phyloP scores from a whole-genome alignment of 148 eudicot genomes.

The Amaranthus hypochondriacus region DNA sequence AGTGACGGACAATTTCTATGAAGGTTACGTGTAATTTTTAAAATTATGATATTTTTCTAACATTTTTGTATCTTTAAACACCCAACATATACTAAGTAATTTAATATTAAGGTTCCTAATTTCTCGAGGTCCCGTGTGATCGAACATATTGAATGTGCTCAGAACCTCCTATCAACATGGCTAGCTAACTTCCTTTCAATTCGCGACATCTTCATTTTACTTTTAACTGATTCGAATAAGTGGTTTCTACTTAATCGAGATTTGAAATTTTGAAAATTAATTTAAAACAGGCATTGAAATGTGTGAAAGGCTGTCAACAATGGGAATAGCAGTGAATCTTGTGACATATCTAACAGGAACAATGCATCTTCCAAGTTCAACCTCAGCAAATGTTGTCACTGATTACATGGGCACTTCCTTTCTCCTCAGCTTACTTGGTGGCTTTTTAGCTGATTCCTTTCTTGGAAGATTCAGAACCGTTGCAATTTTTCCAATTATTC shows the following conservation, averaged over 20 bases:
- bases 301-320: slow-evolving; percentile 87
- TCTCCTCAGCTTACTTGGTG: slow-evolving; percentile 80
- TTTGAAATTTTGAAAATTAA: background rate
- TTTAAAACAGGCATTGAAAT: slow-evolving; percentile 62
- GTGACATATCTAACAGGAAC: slow-evolving; percentile 73
- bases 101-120: too few relatives aligned
- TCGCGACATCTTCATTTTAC: background rate
- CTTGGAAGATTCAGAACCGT: slow-evolving; percentile 81
- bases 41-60: too few relatives aligned
- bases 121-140: too few relatives aligned
- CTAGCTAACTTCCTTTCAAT: too few relatives aligned
- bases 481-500: slow-evolving; percentile 57
- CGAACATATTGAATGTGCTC: too few relatives aligned
- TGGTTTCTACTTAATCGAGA: background rate
- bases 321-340: slow-evolving; percentile 96
- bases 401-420: slow-evolving; percentile 88
- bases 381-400: slow-evolving; percentile 77
- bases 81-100: too few relatives aligned
- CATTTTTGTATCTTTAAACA: too few relatives aligned
- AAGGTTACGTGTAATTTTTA: too few relatives aligned
- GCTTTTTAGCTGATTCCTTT: slow-evolving; percentile 81
- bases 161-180: too few relatives aligned
- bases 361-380: slow-evolving; percentile 80
- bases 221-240: background rate
- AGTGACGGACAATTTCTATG: too few relatives aligned